Percentiles rank a stretch among this genome's conserved stretches.
Evolutionary conservation across 352 stramenopile species (phyloP).

Genomic region (Phytophthora aleatoria): DNA sequence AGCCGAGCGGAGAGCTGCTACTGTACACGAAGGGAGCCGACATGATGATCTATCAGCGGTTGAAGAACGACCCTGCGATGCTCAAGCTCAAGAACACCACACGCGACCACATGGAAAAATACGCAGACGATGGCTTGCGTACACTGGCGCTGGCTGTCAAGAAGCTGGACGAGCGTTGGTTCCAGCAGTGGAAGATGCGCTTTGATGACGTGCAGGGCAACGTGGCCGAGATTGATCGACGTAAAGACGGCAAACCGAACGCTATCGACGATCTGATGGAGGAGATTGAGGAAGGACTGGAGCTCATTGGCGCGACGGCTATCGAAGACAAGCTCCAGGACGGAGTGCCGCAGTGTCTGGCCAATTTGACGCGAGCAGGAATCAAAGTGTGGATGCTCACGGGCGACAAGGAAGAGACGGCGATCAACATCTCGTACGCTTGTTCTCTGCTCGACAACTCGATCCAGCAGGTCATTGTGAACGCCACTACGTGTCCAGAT

Average conservation of each 20-base stretch:
- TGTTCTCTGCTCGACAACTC: slow-evolving; percentile 85
- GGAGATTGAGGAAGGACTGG: slow-evolving; percentile 80
- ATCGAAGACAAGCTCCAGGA: slow-evolving; percentile 95
- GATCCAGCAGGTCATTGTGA: slow-evolving; percentile 83
- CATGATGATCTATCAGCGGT: slow-evolving; percentile 91
- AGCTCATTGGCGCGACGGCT: slow-evolving; percentile 88
- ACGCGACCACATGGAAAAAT: slow-evolving; percentile 82
- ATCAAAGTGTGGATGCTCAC: slow-evolving; percentile 98
- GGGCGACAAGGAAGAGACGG: slow-evolving; percentile 95
- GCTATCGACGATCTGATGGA: slow-evolving; percentile 79
- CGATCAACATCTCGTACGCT: slow-evolving; percentile 95
- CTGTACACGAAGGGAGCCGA: slow-evolving; percentile 93
- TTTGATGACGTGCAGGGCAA: slow-evolving; percentile 77
- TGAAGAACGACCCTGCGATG: slow-evolving; percentile 57
- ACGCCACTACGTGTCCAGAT: slow-evolving; percentile 67
- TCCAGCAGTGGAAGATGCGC: slow-evolving; percentile 71
- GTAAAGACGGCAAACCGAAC: slow-evolving; percentile 82
- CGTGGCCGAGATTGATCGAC: slow-evolving; percentile 75
- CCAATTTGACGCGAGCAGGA: slow-evolving; percentile 76
- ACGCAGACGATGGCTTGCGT: slow-evolving; percentile 83
- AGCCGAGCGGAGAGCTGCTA: slow-evolving; percentile 55
- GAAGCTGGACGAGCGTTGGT: slow-evolving; percentile 66
- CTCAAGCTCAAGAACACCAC: slow-evolving; percentile 61
- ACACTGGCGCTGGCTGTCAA: slow-evolving; percentile 85
- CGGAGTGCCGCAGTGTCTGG: slow-evolving; percentile 86